Percentiles rank a stretch among this genome's conserved stretches.
phyloP scores from a whole-genome alignment of 2,329 filamentous ascomycete genomes.

The Colletotrichum sp. region DNA sequence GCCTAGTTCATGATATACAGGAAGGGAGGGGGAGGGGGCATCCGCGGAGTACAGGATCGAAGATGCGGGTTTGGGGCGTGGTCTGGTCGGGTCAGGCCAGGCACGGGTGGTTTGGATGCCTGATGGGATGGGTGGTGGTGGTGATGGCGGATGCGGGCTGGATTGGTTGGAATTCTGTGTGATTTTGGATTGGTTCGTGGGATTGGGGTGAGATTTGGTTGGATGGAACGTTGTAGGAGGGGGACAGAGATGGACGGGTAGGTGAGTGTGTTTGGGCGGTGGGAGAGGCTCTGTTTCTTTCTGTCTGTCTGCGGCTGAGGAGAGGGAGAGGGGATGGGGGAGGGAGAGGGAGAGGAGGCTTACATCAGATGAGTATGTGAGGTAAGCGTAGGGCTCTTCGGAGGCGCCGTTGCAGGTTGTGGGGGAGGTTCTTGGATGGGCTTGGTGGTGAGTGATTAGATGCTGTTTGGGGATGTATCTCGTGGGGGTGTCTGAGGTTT shows the following conservation, averaged over 20 bases:
- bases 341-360: background rate
- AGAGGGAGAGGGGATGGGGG: background rate
- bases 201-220: background rate
- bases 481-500: background rate
- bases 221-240: background rate
- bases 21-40: background rate
- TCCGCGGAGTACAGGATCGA: conserved; percentile 10
- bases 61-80: conserved; percentile 7
- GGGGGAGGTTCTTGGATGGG: background rate
- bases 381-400: background rate
- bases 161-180: background rate
- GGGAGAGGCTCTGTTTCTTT: background rate
- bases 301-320: background rate
- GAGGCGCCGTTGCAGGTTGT: background rate
- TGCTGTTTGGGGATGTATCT: background rate
- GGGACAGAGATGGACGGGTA: background rate
- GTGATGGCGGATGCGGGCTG: background rate
- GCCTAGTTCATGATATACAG: background rate
- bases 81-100: background rate
- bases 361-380: background rate
- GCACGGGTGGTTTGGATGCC: background rate
- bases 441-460: background rate
- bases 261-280: background rate
- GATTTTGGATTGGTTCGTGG: background rate
- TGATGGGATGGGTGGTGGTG: background rate